Percentiles rank a stretch among this genome's conserved stretches.
These are phyloP conservation scores for Suillus subalutaceus DNA, from an alignment of 768 basidiomycete genomes.

Conservation along the genomic window DNA sequence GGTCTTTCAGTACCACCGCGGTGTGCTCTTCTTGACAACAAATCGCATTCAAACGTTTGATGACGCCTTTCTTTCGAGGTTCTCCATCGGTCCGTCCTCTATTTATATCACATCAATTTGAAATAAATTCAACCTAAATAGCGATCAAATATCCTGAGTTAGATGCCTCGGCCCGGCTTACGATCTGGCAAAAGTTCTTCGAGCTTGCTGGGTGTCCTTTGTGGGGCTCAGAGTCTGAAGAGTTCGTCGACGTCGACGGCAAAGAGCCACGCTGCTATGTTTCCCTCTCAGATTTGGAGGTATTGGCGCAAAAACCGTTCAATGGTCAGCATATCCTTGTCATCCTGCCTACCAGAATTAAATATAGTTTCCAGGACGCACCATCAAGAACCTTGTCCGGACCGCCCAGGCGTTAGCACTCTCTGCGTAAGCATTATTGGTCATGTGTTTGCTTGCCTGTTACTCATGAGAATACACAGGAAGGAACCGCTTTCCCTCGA, in stretches of 20 bases:
- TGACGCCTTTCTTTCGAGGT: conserved; percentile 69
- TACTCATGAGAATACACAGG: conserved; percentile 6
- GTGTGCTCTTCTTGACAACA: conserved; percentile 61
- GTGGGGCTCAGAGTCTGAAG: conserved; percentile 10
- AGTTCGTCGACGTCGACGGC: conserved; percentile 10
- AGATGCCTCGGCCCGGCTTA: conserved; percentile 20
- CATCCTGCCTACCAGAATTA: not conserved
- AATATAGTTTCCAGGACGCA: conserved; percentile 19
- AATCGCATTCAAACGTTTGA: conserved; percentile 45
- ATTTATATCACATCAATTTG: not conserved
- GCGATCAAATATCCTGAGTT: conserved; percentile 32
- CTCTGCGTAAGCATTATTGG: conserved; percentile 18
- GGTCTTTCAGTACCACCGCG: conserved; percentile 61
- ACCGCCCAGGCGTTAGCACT: conserved; percentile 34
- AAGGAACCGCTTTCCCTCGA: conserved; percentile 19
- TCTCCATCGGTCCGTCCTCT: conserved; percentile 48
- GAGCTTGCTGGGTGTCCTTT: conserved; percentile 18
- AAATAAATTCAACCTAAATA: not conserved
- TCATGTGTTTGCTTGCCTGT: not conserved
- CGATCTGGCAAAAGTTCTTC: conserved; percentile 31
- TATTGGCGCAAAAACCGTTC: conserved; percentile 28
- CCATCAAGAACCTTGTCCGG: conserved; percentile 36
- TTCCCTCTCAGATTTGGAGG: conserved; percentile 21
- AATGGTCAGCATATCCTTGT: conserved; percentile 23
- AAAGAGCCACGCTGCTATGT: conserved; percentile 13